Base-by-base conservation (phyloP, 257 asterid genomes). In the Solanum peruvianum region DNA sequence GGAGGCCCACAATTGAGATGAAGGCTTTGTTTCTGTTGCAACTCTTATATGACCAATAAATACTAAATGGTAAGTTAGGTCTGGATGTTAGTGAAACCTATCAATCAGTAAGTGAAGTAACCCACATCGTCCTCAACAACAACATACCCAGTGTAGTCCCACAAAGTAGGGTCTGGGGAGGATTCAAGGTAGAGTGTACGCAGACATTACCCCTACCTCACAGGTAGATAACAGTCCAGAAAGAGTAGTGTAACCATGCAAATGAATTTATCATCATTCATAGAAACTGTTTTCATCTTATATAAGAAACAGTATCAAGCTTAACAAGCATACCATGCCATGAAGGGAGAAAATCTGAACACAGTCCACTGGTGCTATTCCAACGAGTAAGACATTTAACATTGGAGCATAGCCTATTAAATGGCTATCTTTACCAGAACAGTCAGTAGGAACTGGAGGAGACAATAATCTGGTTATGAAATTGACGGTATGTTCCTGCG, bases 261-360 rank as follows among this genome's bases (percentile, higher is more conserved):
- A 45, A 73, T 47, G 64, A 14, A 52, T n/a, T 78, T 2, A 47
- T 21, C 67, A 47, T 47, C 4, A 80, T 31, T 27, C 85, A 27
- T 27, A 80, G 67, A 47, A 47, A 80, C 14, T 47, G 85, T 80
- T 84, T 45, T 42, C 66, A 84, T 66, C 80, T 62, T 66, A 84
- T 29, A 66, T 25, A 60, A 84, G 86, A n/a, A 47, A 29, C 11
- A 85, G 11, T 73, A 44, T 70, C 49, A 70, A 80, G 85, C 20
- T 80, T 80, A 80, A 80, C 44, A 47, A 78, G 29, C 94, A 37
- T 93, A 97, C 99, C 98, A 97, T 89, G 87, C 99, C 99, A 85
- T 95, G 99, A 83, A 97, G 93, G 89, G 98, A 97, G 90, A 97
- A 97, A 87, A 97, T 94, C 91, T 97, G 98, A 87, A 95, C 96